These are phyloP conservation scores for Fusarium burgessii DNA, from an alignment of 2,329 filamentous ascomycete genomes.

Conservation along the genomic window DNA sequence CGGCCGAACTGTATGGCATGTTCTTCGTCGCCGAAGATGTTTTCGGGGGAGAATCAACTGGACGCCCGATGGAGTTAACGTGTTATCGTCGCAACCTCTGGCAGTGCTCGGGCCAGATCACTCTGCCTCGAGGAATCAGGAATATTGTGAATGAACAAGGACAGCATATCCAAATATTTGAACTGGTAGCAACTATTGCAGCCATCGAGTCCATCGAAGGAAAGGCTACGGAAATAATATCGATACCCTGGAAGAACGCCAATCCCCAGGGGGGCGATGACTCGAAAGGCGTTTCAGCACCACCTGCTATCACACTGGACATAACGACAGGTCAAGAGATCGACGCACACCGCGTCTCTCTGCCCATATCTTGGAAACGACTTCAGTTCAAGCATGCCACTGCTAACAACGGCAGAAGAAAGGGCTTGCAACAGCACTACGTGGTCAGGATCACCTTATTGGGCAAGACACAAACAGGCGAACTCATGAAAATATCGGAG, in stretches of 20 bases:
- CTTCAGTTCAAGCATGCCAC: conserved; percentile 97
- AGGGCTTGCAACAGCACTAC: conserved; percentile 96
- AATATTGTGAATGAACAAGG: conserved; percentile 80
- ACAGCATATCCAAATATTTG: conserved; percentile 79
- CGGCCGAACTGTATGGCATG: conserved; percentile 86
- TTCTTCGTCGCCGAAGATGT: conserved; percentile 89
- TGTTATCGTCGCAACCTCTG: conserved; percentile 96
- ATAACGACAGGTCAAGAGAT: conserved; percentile 72
- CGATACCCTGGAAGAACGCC: conserved; percentile 93
- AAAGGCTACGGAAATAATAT: conserved; percentile 93
- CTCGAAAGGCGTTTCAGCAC: conserved; percentile 61
- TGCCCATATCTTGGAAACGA: conserved; percentile 92
- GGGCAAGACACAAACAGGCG: conserved; percentile 76
- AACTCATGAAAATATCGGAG: conserved; percentile 81
- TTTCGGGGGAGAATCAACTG: conserved; percentile 70
- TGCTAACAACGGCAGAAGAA: conserved; percentile 93
- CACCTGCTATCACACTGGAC: conserved; percentile 67
- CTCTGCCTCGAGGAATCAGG: conserved; percentile 77
- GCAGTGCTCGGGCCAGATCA: conserved; percentile 91
- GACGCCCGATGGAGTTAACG: conserved; percentile 81
- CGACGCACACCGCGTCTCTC: conserved; percentile 81
- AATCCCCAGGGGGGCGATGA: conserved; percentile 66
- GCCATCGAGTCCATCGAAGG: conserved; percentile 93
- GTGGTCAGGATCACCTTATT: conserved; percentile 87
- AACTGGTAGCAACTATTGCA: conserved; percentile 84